Evolutionary conservation across 345 rosid species (phyloP).

Genomic region (Sonneratia caseolaris): DNA sequence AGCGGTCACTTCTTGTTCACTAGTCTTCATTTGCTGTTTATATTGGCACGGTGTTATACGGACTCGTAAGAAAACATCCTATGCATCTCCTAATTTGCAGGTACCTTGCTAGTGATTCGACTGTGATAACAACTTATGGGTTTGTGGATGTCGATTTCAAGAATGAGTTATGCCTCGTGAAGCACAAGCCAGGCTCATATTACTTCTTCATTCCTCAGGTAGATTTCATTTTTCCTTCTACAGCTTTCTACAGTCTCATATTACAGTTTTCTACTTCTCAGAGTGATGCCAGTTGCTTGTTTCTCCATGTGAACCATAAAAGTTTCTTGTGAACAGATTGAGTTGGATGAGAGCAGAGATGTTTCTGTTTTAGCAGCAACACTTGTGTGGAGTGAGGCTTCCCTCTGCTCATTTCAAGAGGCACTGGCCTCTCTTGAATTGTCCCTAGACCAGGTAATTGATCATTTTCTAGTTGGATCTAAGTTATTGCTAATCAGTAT

Average conservation of each 20-base stretch:
- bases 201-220: slow-evolving; percentile 84
- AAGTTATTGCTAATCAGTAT: neutral
- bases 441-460: slow-evolving; percentile 50
- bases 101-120: slow-evolving; percentile 60
- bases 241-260: neutral
- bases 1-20: slow-evolving; percentile 29
- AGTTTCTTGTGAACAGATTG: slow-evolving; percentile 45
- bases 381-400: slow-evolving; percentile 61
- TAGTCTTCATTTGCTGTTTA: neutral
- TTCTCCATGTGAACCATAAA: neutral
- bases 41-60: neutral
- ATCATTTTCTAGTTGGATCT: neutral
- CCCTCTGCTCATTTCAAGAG: slow-evolving; percentile 39
- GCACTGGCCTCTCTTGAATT: slow-evolving; percentile 51
- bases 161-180: slow-evolving; percentile 29
- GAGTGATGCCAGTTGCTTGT: neutral
- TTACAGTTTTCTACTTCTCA: neutral
- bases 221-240: slow-evolving; percentile 9
- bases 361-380: slow-evolving; percentile 61
- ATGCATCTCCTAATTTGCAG: slow-evolving; percentile 29
- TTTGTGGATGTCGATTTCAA: slow-evolving; percentile 50
- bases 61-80: neutral
- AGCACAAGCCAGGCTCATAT: slow-evolving; percentile 55
- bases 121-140: slow-evolving; percentile 52
- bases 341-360: slow-evolving; percentile 56